These are phyloP conservation scores for Aulographum hederae DNA, from an alignment of 2,329 filamentous ascomycete genomes.

Conservation along the genomic window DNA sequence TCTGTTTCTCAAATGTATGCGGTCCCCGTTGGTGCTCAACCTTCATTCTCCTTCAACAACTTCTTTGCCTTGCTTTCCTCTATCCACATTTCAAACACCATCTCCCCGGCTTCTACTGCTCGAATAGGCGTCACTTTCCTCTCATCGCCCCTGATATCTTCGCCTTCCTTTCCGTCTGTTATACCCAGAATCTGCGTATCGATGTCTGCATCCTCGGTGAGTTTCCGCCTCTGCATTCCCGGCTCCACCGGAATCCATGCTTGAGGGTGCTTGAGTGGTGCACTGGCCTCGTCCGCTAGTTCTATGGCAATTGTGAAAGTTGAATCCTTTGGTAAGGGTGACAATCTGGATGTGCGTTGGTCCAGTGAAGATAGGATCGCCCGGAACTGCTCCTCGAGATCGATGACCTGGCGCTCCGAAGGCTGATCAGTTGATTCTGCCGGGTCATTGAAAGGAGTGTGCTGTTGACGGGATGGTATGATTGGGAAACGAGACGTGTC, in stretches of 20 bases:
- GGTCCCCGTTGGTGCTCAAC: conserved; percentile 6
- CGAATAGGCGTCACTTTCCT: conserved; percentile 41
- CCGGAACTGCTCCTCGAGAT: conserved; percentile 57
- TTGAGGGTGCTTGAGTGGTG: conserved; percentile 31
- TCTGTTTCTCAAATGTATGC: too few species aligned
- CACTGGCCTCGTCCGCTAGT: conserved; percentile 38
- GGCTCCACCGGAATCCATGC: conserved; percentile 43
- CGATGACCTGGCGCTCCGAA: conserved; percentile 11
- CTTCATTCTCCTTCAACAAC: conserved; percentile 1
- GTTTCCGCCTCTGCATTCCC: conserved; percentile 18
- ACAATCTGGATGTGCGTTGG: conserved; percentile 38
- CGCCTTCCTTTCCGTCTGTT: conserved; percentile 3
- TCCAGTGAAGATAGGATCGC: conserved; percentile 46
- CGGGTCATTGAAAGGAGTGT: conserved; percentile 29
- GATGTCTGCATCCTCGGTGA: conserved; percentile 2
- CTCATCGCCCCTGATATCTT: conserved; percentile 21
- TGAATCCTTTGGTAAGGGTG: conserved; percentile 41
- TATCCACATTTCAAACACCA: conserved; percentile 51
- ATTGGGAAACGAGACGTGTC: conserved; percentile 38
- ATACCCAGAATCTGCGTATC: conserved; percentile 10
- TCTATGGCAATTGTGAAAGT: conserved; percentile 65
- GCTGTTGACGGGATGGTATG: conserved; percentile 26
- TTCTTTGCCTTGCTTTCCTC: conserved; percentile 41
- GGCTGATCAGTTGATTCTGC: conserved; percentile 1
- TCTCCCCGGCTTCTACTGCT: conserved; percentile 44